Percentiles rank a stretch among this genome's conserved stretches.
phyloP scores from a whole-genome alignment of 768 basidiomycete species.

The Guyanaporus albipodus region DNA sequence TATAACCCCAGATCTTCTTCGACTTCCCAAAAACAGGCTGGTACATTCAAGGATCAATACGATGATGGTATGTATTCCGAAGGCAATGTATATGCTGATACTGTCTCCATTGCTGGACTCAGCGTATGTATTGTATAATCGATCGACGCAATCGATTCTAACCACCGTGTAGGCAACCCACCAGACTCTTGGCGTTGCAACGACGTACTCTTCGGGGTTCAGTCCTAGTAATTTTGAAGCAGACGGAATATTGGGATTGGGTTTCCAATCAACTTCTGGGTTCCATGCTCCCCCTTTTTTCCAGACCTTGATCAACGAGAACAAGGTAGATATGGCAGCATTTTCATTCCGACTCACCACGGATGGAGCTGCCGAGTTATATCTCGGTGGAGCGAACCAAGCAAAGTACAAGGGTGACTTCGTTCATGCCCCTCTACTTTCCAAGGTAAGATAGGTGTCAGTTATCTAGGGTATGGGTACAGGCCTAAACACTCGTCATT shows the following conservation, averaged over 20 bases:
- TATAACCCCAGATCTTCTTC: slow-evolving; percentile 23
- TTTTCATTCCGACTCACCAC: slow-evolving; percentile 23
- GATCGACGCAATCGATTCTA: neutral
- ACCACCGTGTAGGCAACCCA: slow-evolving; percentile 1
- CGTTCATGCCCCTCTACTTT: slow-evolving; percentile 26
- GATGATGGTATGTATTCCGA: slow-evolving; percentile 32
- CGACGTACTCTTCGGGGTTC: slow-evolving; percentile 1
- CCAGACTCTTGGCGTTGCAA: slow-evolving; percentile 8
- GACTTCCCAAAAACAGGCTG: slow-evolving; percentile 19
- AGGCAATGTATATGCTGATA: slow-evolving; percentile 38
- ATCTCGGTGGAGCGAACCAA: too few relatives aligned
- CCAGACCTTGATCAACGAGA: slow-evolving; percentile 20
- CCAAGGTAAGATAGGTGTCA: slow-evolving; percentile 19
- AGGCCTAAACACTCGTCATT: too few relatives aligned
- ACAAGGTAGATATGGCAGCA: slow-evolving; percentile 16
- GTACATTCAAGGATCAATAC: slow-evolving; percentile 31
- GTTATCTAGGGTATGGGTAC: too few relatives aligned
- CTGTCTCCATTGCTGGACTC: slow-evolving; percentile 1
- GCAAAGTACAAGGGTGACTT: slow-evolving; percentile 35
- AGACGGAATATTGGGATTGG: slow-evolving; percentile 26
- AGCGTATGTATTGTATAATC: neutral
- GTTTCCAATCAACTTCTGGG: slow-evolving; percentile 22
- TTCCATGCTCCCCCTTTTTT: slow-evolving; percentile 26
- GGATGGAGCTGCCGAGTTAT: slow-evolving; percentile 37
- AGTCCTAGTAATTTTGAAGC: neutral